phyloP scores from a whole-genome alignment of 2,329 filamentous ascomycete genomes.

The Cadophora sp. region DNA sequence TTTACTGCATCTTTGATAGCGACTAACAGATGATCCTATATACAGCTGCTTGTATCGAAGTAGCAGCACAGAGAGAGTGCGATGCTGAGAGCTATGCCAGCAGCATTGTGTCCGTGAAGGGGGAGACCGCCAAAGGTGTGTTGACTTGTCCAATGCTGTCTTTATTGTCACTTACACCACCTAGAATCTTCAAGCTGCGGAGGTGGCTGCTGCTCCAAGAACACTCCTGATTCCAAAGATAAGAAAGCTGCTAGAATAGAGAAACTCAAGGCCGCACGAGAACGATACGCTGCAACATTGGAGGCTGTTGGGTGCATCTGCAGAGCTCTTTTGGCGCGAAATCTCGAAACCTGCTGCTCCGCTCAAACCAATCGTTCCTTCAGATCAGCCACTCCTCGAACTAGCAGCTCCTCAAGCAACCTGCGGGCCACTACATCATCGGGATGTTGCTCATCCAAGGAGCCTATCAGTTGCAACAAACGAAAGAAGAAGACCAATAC shows the following conservation, averaged over 20 bases:
- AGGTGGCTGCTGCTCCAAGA: neutral
- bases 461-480: neutral
- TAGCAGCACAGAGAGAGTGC: slow-evolving; percentile 11
- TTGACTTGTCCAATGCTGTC: neutral
- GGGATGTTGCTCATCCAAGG: neutral
- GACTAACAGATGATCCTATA: neutral
- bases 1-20: neutral
- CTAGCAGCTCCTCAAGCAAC: neutral
- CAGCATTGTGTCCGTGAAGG: neutral
- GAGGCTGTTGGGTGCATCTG: slow-evolving; percentile 15
- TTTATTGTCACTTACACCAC: neutral
- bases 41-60: slow-evolving; percentile 9
- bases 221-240: neutral
- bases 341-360: slow-evolving; percentile 11
- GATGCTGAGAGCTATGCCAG: slow-evolving; percentile 3
- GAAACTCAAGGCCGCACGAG: slow-evolving; percentile 8
- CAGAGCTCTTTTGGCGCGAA: slow-evolving; percentile 14
- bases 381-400: neutral
- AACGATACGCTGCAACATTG: slow-evolving; percentile 11
- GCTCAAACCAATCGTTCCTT: slow-evolving; percentile 5
- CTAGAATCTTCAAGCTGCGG: neutral
- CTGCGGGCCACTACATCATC: neutral
- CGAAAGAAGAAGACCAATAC: neutral
- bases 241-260: neutral
- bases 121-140: neutral